phyloP scores from a whole-genome alignment of 1,284 basidiomycete genomes.

The Microbotryomycetes sp. region DNA sequence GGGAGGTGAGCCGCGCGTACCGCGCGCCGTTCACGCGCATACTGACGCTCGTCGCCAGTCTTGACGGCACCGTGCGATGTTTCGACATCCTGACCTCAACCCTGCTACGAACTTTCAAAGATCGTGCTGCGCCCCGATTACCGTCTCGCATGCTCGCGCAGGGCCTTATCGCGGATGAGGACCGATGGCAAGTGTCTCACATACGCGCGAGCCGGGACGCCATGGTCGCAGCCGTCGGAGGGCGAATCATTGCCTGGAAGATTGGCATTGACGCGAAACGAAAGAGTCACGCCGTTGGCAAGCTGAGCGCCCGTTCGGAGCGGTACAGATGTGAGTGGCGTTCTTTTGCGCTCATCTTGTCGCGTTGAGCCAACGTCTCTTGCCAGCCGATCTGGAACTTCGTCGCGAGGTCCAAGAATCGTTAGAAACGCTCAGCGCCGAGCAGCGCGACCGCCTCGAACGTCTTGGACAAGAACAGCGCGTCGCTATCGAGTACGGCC shows the following conservation, averaged over 20 bases:
- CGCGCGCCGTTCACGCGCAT: not conserved
- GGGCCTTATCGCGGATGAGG: conserved; percentile 29
- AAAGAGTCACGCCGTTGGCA: not conserved
- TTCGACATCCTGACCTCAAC: conserved; percentile 18
- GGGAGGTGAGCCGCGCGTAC: conserved; percentile 22
- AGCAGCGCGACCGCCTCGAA: conserved; percentile 20
- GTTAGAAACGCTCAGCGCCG: conserved; percentile 22
- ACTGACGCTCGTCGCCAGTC: conserved; percentile 1
- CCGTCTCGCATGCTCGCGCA: conserved; percentile 25
- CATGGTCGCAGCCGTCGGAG: conserved; percentile 32
- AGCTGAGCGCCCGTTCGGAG: not conserved
- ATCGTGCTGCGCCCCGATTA: conserved; percentile 28
- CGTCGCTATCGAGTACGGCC: conserved; percentile 11
- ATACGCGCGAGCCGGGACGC: conserved; percentile 25
- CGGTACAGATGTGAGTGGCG: conserved; percentile 6
- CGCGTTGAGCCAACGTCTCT: not conserved
- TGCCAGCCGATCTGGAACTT: conserved; percentile 29
- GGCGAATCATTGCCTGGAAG: conserved; percentile 29
- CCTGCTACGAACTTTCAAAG: conserved; percentile 31
- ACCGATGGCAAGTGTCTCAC: conserved; percentile 30
- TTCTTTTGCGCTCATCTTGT: too few species aligned
- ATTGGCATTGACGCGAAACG: conserved; percentile 14
- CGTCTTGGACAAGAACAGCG: conserved; percentile 10
- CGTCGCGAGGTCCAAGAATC: conserved; percentile 32
- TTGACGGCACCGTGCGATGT: conserved; percentile 31